Base-by-base conservation (phyloP, 78 protist genomes). In the Dictyostelium citrinum region DNA sequence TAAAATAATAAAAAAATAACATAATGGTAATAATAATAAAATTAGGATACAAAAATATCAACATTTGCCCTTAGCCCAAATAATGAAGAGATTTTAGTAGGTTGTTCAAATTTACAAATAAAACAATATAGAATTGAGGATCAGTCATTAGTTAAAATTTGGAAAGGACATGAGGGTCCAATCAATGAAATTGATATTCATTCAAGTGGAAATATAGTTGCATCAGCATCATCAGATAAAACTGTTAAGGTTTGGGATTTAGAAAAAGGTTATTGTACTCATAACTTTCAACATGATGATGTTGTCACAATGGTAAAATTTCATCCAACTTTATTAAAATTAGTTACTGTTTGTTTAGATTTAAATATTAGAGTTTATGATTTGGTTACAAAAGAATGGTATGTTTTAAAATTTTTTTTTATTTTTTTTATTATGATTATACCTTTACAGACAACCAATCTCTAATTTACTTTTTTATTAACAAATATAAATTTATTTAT, bases 241-340 rank as follows among this genome's bases (percentile, higher is more conserved):
- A 72, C 81, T 9, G 82, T 84, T 71, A 46, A 75, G 35, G 91
- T 93, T 6, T 93, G 91, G 91, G 96, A 93, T 83, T 46, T 93
- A 24, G 92, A 84, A 55, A 61, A 93, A 67, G 96, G 96, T 75
- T 93, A 64, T 49, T 84, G 91, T 83, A 93, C 96, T 8, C 96
- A 93, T 41, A 83, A 82, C 77, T 84, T 93, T 70, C 61, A 64
- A 41, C 78, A 83, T 22, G 70, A 61, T 20, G 96, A 77, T 17
- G 81, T 82, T 39, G 90, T 77, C 11, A 24, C 78, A 20, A 77
- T 77, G 24, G 71, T 93, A 4, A 81, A 84, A 41, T 90, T 90
- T 77, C 91, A 93, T 68, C 78, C 96, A 58, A 91, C 76, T 14
- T 7, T 51, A 45, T 61, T 84, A 5, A 60, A 64, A 43, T 64